A percentile compares a stretch with the other conserved stretches of the same genome.
Evolutionary conservation across 306 rosid species (phyloP).

Genomic region (Malus asiatica): DNA sequence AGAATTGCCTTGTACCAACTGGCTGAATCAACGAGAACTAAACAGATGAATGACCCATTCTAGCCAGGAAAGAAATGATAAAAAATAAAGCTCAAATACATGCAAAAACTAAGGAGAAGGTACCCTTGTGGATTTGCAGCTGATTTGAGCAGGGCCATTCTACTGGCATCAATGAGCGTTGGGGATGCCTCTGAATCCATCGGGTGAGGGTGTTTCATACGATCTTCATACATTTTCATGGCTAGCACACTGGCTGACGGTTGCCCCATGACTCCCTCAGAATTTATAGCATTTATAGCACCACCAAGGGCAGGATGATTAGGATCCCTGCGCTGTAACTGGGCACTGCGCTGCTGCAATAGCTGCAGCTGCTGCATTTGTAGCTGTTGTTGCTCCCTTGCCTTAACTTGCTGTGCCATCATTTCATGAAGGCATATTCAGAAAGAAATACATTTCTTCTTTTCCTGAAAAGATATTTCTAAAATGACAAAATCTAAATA

Average conservation of each 20-base stretch:
- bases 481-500: neutral
- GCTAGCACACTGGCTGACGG: slow-evolving; percentile 86
- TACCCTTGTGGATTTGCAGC: slow-evolving; percentile 70
- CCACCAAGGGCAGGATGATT: slow-evolving; percentile 52
- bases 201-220: slow-evolving; percentile 66
- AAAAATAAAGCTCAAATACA: neutral
- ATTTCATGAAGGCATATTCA: neutral
- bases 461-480: neutral
- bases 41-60: slow-evolving; percentile 5
- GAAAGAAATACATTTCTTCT: neutral
- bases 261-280: slow-evolving; percentile 82
- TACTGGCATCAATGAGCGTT: slow-evolving; percentile 63
- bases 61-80: neutral
- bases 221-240: slow-evolving; percentile 84
- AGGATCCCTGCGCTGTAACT: slow-evolving; percentile 77
- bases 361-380: slow-evolving; percentile 83
- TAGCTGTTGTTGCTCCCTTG: slow-evolving; percentile 72
- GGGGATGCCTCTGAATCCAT: slow-evolving; percentile 81
- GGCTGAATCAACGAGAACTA: slow-evolving; percentile 49
- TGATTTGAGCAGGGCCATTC: slow-evolving; percentile 75
- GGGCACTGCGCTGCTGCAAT: slow-evolving; percentile 65
- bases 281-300: slow-evolving; percentile 47
- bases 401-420: slow-evolving; percentile 68
- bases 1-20: slow-evolving; percentile 77
- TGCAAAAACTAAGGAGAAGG: slow-evolving; percentile 6